phyloP scores from a whole-genome alignment of 352 stramenopile genomes.

The Phytophthora uliginosa region DNA sequence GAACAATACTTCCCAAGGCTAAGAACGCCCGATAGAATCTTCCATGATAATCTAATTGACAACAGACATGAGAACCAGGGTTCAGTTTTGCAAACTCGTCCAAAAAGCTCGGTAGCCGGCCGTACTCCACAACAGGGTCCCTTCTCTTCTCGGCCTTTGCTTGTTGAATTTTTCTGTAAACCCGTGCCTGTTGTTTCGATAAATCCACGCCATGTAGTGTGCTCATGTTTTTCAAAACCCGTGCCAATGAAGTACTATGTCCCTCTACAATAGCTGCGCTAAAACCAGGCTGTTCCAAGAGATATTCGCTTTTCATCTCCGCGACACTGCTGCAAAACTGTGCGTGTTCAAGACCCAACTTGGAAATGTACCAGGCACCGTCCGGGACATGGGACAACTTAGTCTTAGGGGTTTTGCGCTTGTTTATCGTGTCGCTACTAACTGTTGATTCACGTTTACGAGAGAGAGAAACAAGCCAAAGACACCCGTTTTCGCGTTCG shows the following conservation, averaged over 20 bases:
- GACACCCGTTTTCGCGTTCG: neutral
- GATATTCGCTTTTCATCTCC: neutral
- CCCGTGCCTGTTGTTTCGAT: neutral
- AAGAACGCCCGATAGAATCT: neutral
- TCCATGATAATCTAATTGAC: neutral
- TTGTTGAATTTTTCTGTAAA: neutral
- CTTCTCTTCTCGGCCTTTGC: neutral
- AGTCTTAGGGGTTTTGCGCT: neutral
- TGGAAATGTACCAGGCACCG: too few species aligned
- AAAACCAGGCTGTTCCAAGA: neutral
- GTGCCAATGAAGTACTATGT: neutral
- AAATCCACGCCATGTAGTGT: neutral
- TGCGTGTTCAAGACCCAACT: neutral
- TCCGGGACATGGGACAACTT: neutral
- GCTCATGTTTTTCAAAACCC: neutral
- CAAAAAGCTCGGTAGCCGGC: neutral
- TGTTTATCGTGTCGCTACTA: neutral
- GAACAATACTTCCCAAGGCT: neutral
- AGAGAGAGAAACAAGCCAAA: neutral
- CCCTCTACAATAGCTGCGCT: neutral
- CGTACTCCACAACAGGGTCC: neutral
- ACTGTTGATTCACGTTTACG: neutral
- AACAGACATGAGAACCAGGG: neutral
- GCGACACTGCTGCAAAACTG: neutral
- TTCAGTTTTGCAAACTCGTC: neutral